These are phyloP conservation scores for Fusarium nygamai DNA, from an alignment of 2,329 filamentous ascomycete genomes.

Conservation along the genomic window DNA sequence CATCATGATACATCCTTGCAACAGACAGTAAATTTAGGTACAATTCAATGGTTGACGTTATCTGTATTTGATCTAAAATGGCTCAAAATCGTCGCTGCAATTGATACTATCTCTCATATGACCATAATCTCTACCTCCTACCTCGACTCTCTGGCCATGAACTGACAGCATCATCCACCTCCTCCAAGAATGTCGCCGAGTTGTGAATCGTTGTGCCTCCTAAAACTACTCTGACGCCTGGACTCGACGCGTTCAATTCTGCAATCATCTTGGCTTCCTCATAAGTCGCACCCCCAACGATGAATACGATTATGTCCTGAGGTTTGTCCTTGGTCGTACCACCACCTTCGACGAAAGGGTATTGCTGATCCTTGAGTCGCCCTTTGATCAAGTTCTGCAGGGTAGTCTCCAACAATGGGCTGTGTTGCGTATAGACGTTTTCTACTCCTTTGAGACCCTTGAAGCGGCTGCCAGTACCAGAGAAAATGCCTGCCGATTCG, in stretches of 20 bases:
- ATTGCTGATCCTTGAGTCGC: slow-evolving; percentile 83
- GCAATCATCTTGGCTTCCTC: slow-evolving; percentile 97
- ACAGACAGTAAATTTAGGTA: background rate
- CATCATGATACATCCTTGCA: background rate
- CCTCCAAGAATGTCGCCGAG: slow-evolving; percentile 85
- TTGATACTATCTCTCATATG: background rate
- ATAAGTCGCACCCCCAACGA: slow-evolving; percentile 92
- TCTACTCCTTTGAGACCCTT: slow-evolving; percentile 97
- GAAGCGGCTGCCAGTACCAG: slow-evolving; percentile 85
- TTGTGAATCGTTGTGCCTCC: slow-evolving; percentile 92
- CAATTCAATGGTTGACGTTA: background rate
- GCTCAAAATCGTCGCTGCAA: slow-evolving; percentile 8
- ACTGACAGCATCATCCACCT: slow-evolving; percentile 88
- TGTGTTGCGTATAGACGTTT: slow-evolving; percentile 98
- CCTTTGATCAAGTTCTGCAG: slow-evolving; percentile 95
- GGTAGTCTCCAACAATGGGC: slow-evolving; percentile 85
- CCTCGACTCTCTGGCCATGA: slow-evolving; percentile 78
- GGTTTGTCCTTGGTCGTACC: slow-evolving; percentile 92
- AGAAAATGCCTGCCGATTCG: slow-evolving; percentile 90
- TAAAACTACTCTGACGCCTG: slow-evolving; percentile 87
- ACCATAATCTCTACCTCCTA: slow-evolving; percentile 34
- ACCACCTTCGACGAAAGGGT: slow-evolving; percentile 91
- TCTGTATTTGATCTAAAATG: background rate
- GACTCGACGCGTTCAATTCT: slow-evolving; percentile 90
- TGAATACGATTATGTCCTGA: slow-evolving; percentile 95